phyloP scores from a whole-genome alignment of 225 moss, liverwort and hornwort species.

The Climacium dendroides region DNA sequence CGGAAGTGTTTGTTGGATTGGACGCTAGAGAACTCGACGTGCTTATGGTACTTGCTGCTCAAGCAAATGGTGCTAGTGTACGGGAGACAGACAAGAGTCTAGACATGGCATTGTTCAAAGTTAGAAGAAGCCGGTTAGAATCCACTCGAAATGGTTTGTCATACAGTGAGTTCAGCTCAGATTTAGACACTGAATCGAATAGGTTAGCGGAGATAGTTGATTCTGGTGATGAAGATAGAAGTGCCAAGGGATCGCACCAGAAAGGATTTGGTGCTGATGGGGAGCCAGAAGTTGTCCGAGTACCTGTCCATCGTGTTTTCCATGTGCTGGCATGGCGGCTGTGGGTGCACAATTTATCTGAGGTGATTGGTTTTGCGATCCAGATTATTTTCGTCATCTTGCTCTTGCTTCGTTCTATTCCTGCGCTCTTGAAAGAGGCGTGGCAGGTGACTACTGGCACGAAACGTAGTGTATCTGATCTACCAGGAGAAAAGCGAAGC shows the following conservation, averaged over 20 bases:
- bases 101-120: slow-evolving; percentile 21
- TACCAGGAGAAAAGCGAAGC: neutral
- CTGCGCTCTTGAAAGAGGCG: slow-evolving; percentile 12
- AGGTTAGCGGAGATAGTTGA: neutral
- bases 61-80: slow-evolving; percentile 59
- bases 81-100: slow-evolving; percentile 32
- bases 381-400: slow-evolving; percentile 25
- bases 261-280: neutral
- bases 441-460: slow-evolving; percentile 1
- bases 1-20: slow-evolving; percentile 62
- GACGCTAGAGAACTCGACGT: slow-evolving; percentile 63
- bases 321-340: slow-evolving; percentile 35
- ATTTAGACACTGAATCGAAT: neutral
- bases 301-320: slow-evolving; percentile 24
- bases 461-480: neutral
- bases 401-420: slow-evolving; percentile 29
- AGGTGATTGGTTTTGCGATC: slow-evolving; percentile 16
- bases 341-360: slow-evolving; percentile 40
- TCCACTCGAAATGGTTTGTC: slow-evolving; percentile 1
- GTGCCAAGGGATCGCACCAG: neutral
- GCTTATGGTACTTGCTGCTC: slow-evolving; percentile 48
- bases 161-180: slow-evolving; percentile 12
- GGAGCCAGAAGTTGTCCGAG: slow-evolving; percentile 12
- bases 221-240: neutral
- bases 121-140: slow-evolving; percentile 17